These are phyloP conservation scores for Eruca vesicaria DNA, from an alignment of 441 rosid species.

Conservation along the genomic window DNA sequence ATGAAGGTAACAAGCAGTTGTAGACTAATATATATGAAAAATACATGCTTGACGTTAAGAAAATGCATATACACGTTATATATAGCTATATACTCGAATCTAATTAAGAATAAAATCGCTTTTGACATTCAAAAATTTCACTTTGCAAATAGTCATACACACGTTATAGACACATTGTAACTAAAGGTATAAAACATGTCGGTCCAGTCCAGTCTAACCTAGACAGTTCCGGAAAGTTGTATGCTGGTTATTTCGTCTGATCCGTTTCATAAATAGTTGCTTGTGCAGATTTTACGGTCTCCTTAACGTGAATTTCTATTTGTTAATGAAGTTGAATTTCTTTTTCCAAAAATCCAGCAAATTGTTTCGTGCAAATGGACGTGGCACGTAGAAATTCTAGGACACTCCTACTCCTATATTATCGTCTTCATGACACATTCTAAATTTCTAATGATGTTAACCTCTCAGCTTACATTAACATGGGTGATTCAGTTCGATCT, in stretches of 20 bases:
- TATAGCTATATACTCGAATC: background rate
- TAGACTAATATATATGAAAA: no score
- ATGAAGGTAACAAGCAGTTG: background rate
- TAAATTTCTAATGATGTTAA: no score
- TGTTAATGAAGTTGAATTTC: background rate
- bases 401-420: background rate
- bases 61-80: background rate
- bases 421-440: background rate
- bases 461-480: background rate
- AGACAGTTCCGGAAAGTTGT: background rate
- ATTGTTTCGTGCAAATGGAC: background rate
- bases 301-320: background rate
- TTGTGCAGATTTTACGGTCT: background rate
- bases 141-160: background rate
- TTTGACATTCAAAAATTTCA: background rate
- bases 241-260: background rate
- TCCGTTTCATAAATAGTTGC: background rate
- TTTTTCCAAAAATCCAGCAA: background rate
- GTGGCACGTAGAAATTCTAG: background rate
- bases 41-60: background rate
- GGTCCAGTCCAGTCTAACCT: background rate
- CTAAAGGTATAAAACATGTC: background rate
- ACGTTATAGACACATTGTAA: background rate
- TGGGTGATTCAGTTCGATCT: background rate
- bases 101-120: background rate